Percentiles rank a stretch among this genome's conserved stretches.
phyloP scores from a whole-genome alignment of 176 grass and related monocot species.

The Olyra latifolia region DNA sequence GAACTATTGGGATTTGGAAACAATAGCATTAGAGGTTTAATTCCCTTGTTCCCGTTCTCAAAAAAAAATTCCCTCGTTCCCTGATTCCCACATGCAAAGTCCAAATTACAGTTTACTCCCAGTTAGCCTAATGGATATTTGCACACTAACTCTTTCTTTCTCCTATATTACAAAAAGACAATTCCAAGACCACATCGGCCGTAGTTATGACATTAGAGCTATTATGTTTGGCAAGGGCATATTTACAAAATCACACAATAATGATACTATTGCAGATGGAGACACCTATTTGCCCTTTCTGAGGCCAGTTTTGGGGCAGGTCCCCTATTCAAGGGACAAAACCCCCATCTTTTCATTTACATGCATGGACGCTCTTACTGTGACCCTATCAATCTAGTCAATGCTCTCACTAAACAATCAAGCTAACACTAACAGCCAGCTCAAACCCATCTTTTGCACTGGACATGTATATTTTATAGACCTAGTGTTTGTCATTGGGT shows the following conservation, averaged over 20 bases:
- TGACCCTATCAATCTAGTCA: constrained; percentile 52
- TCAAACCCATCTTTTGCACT: constrained; percentile 45
- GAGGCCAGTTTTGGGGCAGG: constrained; percentile 74
- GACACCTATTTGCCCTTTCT: constrained; percentile 78
- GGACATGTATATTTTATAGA: constrained; percentile 30
- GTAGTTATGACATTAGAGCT: not conserved
- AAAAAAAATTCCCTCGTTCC: constrained; percentile 79
- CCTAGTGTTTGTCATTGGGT: constrained; percentile 45
- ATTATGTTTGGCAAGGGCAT: constrained; percentile 1
- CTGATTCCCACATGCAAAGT: constrained; percentile 44
- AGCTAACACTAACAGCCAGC: constrained; percentile 56
- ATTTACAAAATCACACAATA: constrained; percentile 36
- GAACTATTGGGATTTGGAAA: constrained; percentile 60
- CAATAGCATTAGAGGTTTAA: constrained; percentile 54
- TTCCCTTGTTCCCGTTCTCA: constrained; percentile 73
- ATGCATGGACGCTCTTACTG: constrained; percentile 26
- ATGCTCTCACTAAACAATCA: constrained; percentile 45
- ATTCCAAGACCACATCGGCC: not conserved
- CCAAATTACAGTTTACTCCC: constrained; percentile 9
- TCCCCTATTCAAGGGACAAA: constrained; percentile 70
- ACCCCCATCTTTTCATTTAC: constrained; percentile 51
- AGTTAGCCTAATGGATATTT: constrained; percentile 18
- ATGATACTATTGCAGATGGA: constrained; percentile 43
- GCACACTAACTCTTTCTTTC: constrained; percentile 16
- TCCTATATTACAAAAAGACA: not conserved